A percentile compares a stretch with the other conserved stretches of the same genome.
These are phyloP conservation scores for Aplosporella prunicola DNA, from an alignment of 2,329 filamentous ascomycete genomes.

Conservation along the genomic window DNA sequence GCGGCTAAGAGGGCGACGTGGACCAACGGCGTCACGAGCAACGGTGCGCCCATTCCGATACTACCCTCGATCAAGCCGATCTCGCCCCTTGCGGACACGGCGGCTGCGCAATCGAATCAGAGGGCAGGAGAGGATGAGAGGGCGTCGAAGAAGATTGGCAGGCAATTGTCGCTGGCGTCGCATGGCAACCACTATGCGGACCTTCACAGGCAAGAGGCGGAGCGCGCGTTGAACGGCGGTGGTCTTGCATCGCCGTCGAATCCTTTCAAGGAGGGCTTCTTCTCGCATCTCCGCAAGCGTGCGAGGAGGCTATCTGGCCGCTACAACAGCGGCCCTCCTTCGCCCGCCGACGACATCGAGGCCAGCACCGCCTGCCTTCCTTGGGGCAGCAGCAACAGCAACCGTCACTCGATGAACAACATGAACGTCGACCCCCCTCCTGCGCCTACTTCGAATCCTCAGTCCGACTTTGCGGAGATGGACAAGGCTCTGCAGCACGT, in stretches of 20 bases:
- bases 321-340: conserved; percentile 71
- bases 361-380: conserved; percentile 86
- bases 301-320: conserved; percentile 86
- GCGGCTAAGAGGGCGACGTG: conserved; percentile 82
- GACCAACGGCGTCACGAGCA: conserved; percentile 68
- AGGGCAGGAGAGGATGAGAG: conserved; percentile 54
- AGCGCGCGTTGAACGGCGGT: conserved; percentile 76
- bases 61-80: conserved; percentile 89
- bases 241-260: conserved; percentile 67
- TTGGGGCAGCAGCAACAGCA: conserved; percentile 61
- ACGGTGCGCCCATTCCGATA: conserved; percentile 86
- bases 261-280: conserved; percentile 90
- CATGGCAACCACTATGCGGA: conserved; percentile 90
- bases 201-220: conserved; percentile 80
- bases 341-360: conserved; percentile 79
- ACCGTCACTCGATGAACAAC: conserved; percentile 64
- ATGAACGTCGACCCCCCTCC: conserved; percentile 41
- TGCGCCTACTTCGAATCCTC: conserved; percentile 33
- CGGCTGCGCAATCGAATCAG: conserved; percentile 77
- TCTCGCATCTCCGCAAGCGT: conserved; percentile 90
- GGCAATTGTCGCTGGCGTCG: conserved; percentile 86
- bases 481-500: conserved; percentile 54
- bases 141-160: conserved; percentile 79
- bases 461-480: conserved; percentile 48
- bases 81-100: conserved; percentile 88